Evolutionary conservation across 768 basidiomycete genomes (phyloP), one percentile per base, ranked within the genome.

Genomic region (Calvatia gigantea): DNA sequence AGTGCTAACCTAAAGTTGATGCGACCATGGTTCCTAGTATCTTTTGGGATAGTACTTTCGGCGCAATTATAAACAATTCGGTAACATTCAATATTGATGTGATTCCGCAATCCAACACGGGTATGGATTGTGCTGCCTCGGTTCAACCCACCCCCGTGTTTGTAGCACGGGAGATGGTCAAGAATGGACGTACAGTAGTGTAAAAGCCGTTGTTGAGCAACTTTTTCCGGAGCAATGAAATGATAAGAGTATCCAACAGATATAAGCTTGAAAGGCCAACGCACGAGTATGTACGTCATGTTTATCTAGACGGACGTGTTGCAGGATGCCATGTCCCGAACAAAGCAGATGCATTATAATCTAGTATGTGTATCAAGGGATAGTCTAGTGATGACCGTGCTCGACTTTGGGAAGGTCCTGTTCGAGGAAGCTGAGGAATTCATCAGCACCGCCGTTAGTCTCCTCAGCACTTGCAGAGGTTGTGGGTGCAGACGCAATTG

Each of bases 361-460:
- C 47, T 56, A 56, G 41, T 5, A 25, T 47, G 54, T 27, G 31
- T 48, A 46, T 54, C 55, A 49, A 21, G 47, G 37, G 38, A 21
- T 57, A 56, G 38, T 60, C 57, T 67, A 67, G 47, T 73, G 72
- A 72, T 89, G 86, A 15, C 28, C 54, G 53, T 69, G 79, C 58
- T 81, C 86, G 44, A 72, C 78, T 68, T 84, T 82, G 61, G 85
- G 85, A 61, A 86, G 72, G 69, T 94, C 91, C 69, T 84, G 81
- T 77, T 94, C 91, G 65, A 93, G 79, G 78, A 91, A 86, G 32
- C 74, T 67, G 62, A 95, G 78, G 82, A 84, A 94, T 50, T 82
- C 86, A 45, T 90, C 86, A 21, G 92, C 88, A 57, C 84, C 85
- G 59, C 80, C 70, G 45, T 71, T 73, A 45, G 70, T 73, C 21